Conservation (phyloP, 352 stramenopile genomes). For the Globisporangium carolinianum region DNA sequence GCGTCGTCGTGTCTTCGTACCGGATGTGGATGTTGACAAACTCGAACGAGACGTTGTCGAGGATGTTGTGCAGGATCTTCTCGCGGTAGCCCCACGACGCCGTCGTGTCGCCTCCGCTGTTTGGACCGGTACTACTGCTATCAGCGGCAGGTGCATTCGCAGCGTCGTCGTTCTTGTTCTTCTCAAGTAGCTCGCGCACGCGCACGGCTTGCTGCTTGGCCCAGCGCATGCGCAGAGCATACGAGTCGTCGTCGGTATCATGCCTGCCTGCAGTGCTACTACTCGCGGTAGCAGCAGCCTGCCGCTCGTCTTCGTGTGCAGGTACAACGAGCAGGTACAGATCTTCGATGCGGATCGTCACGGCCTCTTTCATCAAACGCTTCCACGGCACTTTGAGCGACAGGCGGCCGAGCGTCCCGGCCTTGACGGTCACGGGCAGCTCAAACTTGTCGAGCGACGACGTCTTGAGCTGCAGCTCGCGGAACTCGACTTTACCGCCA, state of each 20-base stretch:
- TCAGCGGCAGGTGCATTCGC: slow-evolving; percentile 8
- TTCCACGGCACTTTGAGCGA: slow-evolving; percentile 85
- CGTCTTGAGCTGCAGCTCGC: slow-evolving; percentile 64
- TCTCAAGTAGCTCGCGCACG: slow-evolving; percentile 71
- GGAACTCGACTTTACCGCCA: slow-evolving; percentile 76
- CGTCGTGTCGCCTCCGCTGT: slow-evolving; percentile 30
- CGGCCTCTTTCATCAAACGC: slow-evolving; percentile 62
- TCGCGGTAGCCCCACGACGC: slow-evolving; percentile 69
- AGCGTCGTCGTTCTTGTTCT: slow-evolving; percentile 45
- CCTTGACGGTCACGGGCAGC: slow-evolving; percentile 70
- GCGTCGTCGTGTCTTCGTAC: slow-evolving; percentile 70
- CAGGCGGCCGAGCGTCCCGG: slow-evolving; percentile 53
- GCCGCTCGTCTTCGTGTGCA: slow-evolving; percentile 47
- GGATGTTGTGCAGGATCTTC: slow-evolving; percentile 76
- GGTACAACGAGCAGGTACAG: slow-evolving; percentile 69
- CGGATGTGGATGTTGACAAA: slow-evolving; percentile 78
- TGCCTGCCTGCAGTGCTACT: background rate
- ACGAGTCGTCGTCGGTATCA: slow-evolving; percentile 45
- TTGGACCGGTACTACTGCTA: background rate
- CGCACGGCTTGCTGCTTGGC: slow-evolving; percentile 79
- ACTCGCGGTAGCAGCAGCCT: background rate
- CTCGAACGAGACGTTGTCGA: slow-evolving; percentile 81
- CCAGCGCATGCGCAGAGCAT: slow-evolving; percentile 53
- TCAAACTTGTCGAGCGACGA: slow-evolving; percentile 73
- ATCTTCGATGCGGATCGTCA: slow-evolving; percentile 75